Percentiles rank a stretch among this genome's conserved stretches.
Evolutionary conservation across 116 monocot species (phyloP).

Genomic region (Phalaenopsis hybrid): DNA sequence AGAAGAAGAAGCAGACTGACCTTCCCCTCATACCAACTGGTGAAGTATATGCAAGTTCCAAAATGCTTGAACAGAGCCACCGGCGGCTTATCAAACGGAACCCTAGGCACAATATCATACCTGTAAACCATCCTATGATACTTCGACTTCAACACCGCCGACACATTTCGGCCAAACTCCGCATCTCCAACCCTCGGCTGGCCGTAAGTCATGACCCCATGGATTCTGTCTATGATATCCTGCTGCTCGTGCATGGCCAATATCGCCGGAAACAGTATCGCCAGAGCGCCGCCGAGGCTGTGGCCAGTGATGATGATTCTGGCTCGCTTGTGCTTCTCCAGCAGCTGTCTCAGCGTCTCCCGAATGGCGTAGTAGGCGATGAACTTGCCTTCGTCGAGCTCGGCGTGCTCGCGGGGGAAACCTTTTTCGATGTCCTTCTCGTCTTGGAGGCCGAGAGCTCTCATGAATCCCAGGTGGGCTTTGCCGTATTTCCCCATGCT

Average conservation of each 20-base stretch:
- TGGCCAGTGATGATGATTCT: constrained; percentile 29
- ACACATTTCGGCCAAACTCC: constrained; percentile 5
- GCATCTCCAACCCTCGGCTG: constrained; percentile 39
- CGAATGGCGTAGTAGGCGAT: constrained; percentile 33
- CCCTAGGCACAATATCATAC: constrained; percentile 33
- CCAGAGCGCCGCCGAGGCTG: constrained; percentile 34
- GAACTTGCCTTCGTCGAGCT: neutral
- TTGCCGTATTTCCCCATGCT: constrained; percentile 28
- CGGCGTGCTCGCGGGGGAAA: constrained; percentile 12
- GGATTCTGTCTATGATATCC: constrained; percentile 11
- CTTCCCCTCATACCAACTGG: no score
- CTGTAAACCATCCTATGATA: constrained; percentile 31
- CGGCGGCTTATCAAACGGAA: no score
- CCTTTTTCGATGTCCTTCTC: constrained; percentile 19
- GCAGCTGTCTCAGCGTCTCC: constrained; percentile 7
- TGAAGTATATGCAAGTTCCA: no score
- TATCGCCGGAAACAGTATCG: constrained; percentile 25
- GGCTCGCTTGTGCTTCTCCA: constrained; percentile 18
- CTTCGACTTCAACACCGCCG: neutral
- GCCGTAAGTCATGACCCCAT: constrained; percentile 22
- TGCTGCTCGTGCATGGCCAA: constrained; percentile 21
- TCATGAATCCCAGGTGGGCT: constrained; percentile 41
- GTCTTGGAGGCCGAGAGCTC: constrained; percentile 48
- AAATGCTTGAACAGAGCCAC: no score
- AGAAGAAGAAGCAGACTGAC: no score